Evolutionary conservation across 441 rosid species (phyloP), one percentile per base, ranked within the genome.

Genomic region (Pelargonium cotyledonis): DNA sequence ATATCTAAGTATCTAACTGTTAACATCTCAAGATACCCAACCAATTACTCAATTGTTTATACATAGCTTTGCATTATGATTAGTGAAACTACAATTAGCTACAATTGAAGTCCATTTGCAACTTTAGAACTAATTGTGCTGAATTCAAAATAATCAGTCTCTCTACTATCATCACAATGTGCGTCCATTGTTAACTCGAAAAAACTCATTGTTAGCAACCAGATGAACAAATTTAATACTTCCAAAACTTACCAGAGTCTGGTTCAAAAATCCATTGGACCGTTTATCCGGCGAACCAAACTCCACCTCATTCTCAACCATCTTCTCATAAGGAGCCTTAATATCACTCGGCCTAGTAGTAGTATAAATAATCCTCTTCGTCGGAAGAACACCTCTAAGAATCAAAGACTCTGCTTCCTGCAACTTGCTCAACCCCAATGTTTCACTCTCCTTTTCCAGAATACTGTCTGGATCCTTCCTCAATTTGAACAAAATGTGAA

Each of bases 271-370:
- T 8, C 98, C 95, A 47, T 96, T 95, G 23, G 97, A 85, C 40
- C 95, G 78, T 80, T 88, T 92, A 80, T 95, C 97, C 0, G 99
- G 99, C 10, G 99, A 95, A 4, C 99, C 97, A 6, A 95, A 95
- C 70, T 88, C 91, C 43, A 95, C 99, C 68, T 85, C 80, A 81
- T 95, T 91, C 78, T 84, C 97, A 5, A 95, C 85, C 99, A 95
- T 95, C 75, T 91, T 91, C 85, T 90, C 99, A 31, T 95, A 95
- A 0, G 99, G 99, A 57, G 99, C 79, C 83, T 90, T 95, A 49
- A 95, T 91, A 75, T 95, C 99, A 4, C 49, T 72, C 0, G 99
- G 99, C 73, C 97, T 80, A 0, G 92, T 94, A 2, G 99, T 91
- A 3, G 95, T 89, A 72, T 82, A 91, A 40, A 91, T 83, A 79